phyloP scores from a whole-genome alignment of 2,329 filamentous ascomycete species.

The Fusarium camptoceras region DNA sequence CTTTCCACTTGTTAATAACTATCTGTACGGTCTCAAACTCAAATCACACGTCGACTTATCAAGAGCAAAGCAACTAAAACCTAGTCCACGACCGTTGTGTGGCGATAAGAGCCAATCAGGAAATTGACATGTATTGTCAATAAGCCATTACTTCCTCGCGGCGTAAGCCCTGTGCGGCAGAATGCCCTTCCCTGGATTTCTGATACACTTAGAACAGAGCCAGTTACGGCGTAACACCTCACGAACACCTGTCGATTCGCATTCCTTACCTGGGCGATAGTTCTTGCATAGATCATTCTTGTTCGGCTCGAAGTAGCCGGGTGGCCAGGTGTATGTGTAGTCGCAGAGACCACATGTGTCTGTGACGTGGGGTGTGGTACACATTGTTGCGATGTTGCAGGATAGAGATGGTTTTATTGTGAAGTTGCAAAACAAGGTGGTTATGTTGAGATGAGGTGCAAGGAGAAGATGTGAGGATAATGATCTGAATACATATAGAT shows the following conservation, averaged over 20 bases:
- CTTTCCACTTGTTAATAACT: no score
- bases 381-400: background rate
- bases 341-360: background rate
- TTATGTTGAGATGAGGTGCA: background rate
- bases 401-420: background rate
- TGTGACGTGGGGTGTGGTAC: background rate
- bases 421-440: background rate
- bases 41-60: no score
- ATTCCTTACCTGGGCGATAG: background rate
- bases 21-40: no score
- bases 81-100: fast-evolving
- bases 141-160: background rate
- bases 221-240: background rate
- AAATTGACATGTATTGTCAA: fast-evolving
- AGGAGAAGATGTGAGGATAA: fast-evolving
- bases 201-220: background rate
- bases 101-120: no score
- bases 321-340: background rate
- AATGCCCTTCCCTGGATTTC: background rate
- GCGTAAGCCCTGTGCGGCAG: background rate
- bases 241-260: background rate
- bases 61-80: no score
- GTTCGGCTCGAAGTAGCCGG: background rate
- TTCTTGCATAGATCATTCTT: background rate
- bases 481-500: background rate